Evolutionary conservation across 2,329 filamentous ascomycete genomes (phyloP).

Genomic region (Helicocarpus griseus): DNA sequence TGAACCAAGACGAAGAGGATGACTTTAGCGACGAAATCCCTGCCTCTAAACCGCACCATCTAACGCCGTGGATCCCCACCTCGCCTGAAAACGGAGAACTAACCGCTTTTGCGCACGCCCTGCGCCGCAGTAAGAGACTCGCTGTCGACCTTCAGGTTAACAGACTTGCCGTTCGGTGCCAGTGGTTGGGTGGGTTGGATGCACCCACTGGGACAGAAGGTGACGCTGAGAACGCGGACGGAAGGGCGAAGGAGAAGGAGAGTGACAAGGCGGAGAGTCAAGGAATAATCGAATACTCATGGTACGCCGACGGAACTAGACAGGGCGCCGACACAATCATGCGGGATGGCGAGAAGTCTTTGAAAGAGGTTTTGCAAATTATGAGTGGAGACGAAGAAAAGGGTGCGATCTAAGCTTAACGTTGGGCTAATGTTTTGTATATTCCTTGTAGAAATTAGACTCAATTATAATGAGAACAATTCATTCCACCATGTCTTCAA

Average conservation of each 20-base stretch:
- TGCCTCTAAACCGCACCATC: not conserved
- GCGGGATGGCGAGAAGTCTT: not conserved
- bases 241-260: not conserved
- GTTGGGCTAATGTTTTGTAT: no score
- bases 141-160: slow-evolving; percentile 21
- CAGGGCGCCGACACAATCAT: not conserved
- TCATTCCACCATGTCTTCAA: no score
- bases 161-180: slow-evolving; percentile 15
- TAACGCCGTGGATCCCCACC: slow-evolving; percentile 11
- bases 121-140: slow-evolving; percentile 23
- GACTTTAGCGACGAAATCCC: not conserved
- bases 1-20: not conserved
- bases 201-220: not conserved
- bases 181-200: not conserved
- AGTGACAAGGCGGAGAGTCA: no score
- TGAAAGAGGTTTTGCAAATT: not conserved
- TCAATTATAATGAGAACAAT: no score
- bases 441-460: no score
- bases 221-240: not conserved
- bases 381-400: not conserved
- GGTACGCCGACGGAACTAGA: not conserved
- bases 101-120: slow-evolving; percentile 12
- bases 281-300: not conserved
- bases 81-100: slow-evolving; percentile 30
- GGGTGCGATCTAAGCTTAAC: no score